Evolutionary conservation across 2,329 filamentous ascomycete genomes (phyloP).

Genomic region (Colletotrichum musae): DNA sequence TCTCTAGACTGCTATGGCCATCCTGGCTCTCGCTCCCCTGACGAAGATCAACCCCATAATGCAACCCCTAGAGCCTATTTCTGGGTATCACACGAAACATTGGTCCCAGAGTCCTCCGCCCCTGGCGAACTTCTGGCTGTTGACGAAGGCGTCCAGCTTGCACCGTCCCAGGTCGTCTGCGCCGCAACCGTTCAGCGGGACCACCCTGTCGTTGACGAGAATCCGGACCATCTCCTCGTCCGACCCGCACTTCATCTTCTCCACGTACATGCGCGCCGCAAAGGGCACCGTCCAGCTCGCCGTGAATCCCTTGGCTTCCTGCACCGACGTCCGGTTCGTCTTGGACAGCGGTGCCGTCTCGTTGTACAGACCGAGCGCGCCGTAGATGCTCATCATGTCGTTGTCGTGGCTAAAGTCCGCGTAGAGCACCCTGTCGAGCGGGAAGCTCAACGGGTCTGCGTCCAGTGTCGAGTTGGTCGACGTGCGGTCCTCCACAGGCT

Average conservation of each 20-base stretch:
- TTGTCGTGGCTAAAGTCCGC: slow-evolving; percentile 96
- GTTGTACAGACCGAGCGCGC: slow-evolving; percentile 85
- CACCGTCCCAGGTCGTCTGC: slow-evolving; percentile 82
- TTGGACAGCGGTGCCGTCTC: slow-evolving; percentile 68
- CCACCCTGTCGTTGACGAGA: slow-evolving; percentile 86
- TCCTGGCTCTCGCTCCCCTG: not conserved
- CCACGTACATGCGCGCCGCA: slow-evolving; percentile 84
- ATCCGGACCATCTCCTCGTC: slow-evolving; percentile 80
- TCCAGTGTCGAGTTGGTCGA: slow-evolving; percentile 86
- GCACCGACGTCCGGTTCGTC: slow-evolving; percentile 59
- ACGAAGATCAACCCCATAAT: slow-evolving; percentile 1
- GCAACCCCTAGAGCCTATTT: slow-evolving; percentile 11
- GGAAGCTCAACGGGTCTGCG: slow-evolving; percentile 77
- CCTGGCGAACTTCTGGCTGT: slow-evolving; percentile 81
- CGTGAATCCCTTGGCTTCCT: slow-evolving; percentile 76
- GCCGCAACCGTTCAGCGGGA: slow-evolving; percentile 78
- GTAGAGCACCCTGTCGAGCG: slow-evolving; percentile 78
- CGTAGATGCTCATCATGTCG: slow-evolving; percentile 83
- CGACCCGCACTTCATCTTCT: slow-evolving; percentile 81
- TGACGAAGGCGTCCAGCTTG: slow-evolving; percentile 77
- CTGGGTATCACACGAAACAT: slow-evolving; percentile 64
- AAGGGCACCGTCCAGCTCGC: slow-evolving; percentile 88
- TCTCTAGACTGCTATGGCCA: not conserved
- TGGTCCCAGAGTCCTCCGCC: slow-evolving; percentile 80
- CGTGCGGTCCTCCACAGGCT: slow-evolving; percentile 80